phyloP scores from a whole-genome alignment of 805 yeast species.

The Clavispora phyllophila region DNA sequence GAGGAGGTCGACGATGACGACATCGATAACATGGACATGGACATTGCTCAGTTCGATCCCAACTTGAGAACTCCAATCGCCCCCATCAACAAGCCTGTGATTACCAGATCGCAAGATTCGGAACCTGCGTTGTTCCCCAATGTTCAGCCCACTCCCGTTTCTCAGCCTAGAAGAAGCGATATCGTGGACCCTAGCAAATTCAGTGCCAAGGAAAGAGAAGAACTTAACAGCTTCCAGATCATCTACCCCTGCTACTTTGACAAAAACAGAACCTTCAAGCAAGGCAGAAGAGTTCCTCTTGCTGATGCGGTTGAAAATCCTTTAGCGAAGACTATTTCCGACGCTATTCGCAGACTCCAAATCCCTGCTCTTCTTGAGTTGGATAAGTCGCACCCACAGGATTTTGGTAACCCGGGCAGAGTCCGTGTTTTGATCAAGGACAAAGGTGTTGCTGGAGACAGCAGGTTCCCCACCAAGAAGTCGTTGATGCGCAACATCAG shows the following conservation, averaged over 20 bases:
- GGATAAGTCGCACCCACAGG: slow-evolving; percentile 90
- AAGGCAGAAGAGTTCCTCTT: slow-evolving; percentile 77
- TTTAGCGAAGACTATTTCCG: slow-evolving; percentile 73
- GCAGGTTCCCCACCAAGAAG: slow-evolving; percentile 47
- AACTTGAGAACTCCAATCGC: slow-evolving; percentile 62
- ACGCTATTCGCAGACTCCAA: slow-evolving; percentile 52
- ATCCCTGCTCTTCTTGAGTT: slow-evolving; percentile 57
- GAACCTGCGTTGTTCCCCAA: slow-evolving; percentile 20
- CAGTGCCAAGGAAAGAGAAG: slow-evolving; percentile 42
- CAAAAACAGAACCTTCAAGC: slow-evolving; percentile 59
- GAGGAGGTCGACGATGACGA: slow-evolving; percentile 82
- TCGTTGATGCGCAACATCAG: slow-evolving; percentile 58
- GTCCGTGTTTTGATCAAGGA: slow-evolving; percentile 67
- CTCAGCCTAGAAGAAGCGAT: neutral
- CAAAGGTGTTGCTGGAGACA: slow-evolving; percentile 39
- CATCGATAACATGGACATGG: slow-evolving; percentile 90
- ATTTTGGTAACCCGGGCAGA: slow-evolving; percentile 96
- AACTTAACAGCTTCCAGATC: slow-evolving; percentile 64
- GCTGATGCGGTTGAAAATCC: slow-evolving; percentile 81
- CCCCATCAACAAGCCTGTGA: slow-evolving; percentile 52
- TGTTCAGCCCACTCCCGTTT: slow-evolving; percentile 23
- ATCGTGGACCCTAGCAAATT: slow-evolving; percentile 14
- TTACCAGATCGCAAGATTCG: slow-evolving; percentile 57
- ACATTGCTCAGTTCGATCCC: slow-evolving; percentile 84
- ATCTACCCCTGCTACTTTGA: slow-evolving; percentile 94